phyloP scores from a whole-genome alignment of 768 basidiomycete species.

The Neoboletus brunneissimus region DNA sequence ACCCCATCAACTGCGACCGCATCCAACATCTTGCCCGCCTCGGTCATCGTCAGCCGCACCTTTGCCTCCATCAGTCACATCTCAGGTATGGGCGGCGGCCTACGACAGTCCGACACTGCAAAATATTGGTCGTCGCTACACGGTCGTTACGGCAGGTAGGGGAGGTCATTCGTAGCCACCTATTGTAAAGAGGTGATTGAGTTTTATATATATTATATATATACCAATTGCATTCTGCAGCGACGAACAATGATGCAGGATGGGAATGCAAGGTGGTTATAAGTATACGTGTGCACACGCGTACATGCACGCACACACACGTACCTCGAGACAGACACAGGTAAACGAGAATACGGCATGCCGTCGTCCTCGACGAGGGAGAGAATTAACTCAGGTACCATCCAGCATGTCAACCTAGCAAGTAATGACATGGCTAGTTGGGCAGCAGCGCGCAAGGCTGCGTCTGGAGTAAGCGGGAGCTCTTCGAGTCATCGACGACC shows the following conservation, averaged over 20 bases:
- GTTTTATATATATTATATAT: no score
- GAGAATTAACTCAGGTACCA: slow-evolving; percentile 55
- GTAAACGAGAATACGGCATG: slow-evolving; percentile 50
- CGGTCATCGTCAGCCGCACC: slow-evolving; percentile 44
- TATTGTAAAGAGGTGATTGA: slow-evolving; percentile 22
- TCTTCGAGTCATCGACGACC: slow-evolving; percentile 58
- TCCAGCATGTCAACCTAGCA: slow-evolving; percentile 37
- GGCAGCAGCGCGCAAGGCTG: slow-evolving; percentile 12
- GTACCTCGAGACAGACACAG: slow-evolving; percentile 57
- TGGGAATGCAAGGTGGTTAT: no score
- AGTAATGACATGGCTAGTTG: slow-evolving; percentile 32
- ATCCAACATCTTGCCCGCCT: slow-evolving; percentile 26
- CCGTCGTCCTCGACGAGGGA: slow-evolving; percentile 49
- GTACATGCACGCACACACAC: not conserved
- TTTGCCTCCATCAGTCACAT: slow-evolving; percentile 16
- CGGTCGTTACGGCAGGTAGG: slow-evolving; percentile 56
- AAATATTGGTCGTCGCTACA: slow-evolving; percentile 52
- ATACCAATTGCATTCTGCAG: not conserved
- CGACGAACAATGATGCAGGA: no score
- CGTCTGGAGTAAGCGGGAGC: slow-evolving; percentile 34
- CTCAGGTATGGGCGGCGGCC: slow-evolving; percentile 20
- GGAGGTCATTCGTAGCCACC: slow-evolving; percentile 51
- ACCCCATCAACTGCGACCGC: not conserved
- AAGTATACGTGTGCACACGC: not conserved
- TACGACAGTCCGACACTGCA: slow-evolving; percentile 45